Base-by-base conservation (phyloP, 2,329 filamentous ascomycete species). In the Neopestalotiopsis rosae region DNA sequence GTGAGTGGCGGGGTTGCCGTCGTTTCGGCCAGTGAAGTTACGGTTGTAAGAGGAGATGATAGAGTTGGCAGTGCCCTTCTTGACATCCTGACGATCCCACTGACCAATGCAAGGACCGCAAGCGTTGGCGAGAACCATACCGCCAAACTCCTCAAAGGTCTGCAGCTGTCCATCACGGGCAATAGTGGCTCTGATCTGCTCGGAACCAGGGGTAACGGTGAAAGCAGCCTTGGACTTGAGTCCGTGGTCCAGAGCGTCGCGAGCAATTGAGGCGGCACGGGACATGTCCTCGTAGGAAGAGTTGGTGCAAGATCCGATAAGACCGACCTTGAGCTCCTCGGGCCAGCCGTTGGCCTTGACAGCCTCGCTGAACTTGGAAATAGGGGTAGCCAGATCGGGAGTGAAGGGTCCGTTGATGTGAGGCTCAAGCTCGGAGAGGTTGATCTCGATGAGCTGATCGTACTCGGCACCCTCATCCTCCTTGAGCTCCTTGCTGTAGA, bases 21-120 rank as follows among this genome's bases (percentile, higher is more conserved):
- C 95, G 83, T 98, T 98, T 81, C 96, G 94, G 74, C 95, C 95
- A 71, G 95, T 98, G 87, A 99, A 98, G 91, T 99, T 98, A 84
- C 96, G 94, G 92, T 99, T 99, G 91, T 98, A 99, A 34, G 96
- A 98, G 61, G 95, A 98, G 81, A 99, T 87, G 81, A 99, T 99
- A 6, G 94, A 97, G 91, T 99, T 99, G 78, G 94, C 87, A 76
- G 93, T 91, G 74, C 95, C 95, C 90, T 98, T 98, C 89, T 95
- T 92, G 68, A 98, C 94, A 76, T 98, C 95, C 74, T 86, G 87
- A 75, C 96, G 92, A 79, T 98, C 94, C 96, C 96, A 98, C 84
- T 98, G 95, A 69, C 94, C 94, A 81, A 97, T 95, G 85, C 93
- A 96, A 75, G 93, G 92, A 76, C 92, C 95, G 80, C 96, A 98